These are phyloP conservation scores for Coemansia sp. DNA, from an alignment of 192 early-diverging fungal genomes.

Conservation along the genomic window DNA sequence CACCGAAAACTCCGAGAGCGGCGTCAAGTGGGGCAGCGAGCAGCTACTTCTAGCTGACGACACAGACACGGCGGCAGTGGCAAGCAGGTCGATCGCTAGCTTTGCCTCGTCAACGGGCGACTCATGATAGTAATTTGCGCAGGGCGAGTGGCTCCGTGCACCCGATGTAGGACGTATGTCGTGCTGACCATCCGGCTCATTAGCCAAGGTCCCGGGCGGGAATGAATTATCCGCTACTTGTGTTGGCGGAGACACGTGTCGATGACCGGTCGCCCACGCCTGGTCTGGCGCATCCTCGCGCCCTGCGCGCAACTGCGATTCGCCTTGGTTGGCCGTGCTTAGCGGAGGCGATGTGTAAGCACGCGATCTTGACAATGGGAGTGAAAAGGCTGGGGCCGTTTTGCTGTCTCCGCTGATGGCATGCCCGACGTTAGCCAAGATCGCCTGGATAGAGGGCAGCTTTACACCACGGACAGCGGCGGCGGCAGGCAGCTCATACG, in stretches of 20 bases:
- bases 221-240: background rate
- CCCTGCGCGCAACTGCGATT: background rate
- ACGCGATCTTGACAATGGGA: constrained; percentile 1
- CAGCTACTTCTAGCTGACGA: constrained; percentile 25
- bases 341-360: constrained; percentile 33
- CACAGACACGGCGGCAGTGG: constrained; percentile 44
- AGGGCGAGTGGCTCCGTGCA: constrained; percentile 2
- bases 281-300: background rate
- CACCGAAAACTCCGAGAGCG: constrained; percentile 38
- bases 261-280: background rate
- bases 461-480: background rate
- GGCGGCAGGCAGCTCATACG: background rate
- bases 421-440: constrained; percentile 20
- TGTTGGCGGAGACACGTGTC: background rate
- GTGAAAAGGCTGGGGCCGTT: background rate
- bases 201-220: background rate
- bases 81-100: constrained; percentile 46
- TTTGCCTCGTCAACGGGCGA: constrained; percentile 39
- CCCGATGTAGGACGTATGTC: background rate
- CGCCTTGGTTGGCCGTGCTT: background rate
- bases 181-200: background rate
- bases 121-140: constrained; percentile 9
- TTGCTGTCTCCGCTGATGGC: background rate
- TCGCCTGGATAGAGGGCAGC: constrained; percentile 37
- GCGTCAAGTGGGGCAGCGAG: constrained; percentile 50